Conservation (phyloP, 345 rosid genomes). For the Cardamine chenopodiifolia region DNA sequence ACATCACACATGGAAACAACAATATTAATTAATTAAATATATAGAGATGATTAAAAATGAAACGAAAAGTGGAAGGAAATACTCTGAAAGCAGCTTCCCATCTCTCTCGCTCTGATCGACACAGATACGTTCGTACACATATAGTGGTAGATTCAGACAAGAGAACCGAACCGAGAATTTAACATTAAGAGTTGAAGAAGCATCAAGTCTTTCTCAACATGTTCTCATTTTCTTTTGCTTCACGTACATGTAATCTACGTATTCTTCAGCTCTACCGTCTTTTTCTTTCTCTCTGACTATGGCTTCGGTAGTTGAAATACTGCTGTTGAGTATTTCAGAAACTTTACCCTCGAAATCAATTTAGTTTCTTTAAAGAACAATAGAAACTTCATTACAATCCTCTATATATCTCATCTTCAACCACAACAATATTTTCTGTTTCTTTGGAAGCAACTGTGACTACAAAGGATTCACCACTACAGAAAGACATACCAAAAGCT, state of each 20-base stretch:
- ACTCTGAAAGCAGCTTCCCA: constrained; percentile 62
- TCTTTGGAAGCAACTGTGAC: constrained; percentile 35
- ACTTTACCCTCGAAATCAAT: constrained; percentile 43
- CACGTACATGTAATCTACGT: constrained; percentile 56
- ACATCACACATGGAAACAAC: constrained; percentile 35
- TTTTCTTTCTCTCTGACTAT: constrained; percentile 23
- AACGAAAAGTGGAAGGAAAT: constrained; percentile 33
- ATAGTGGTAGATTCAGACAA: constrained; percentile 23
- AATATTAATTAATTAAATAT: neutral
- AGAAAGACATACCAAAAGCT: constrained; percentile 16
- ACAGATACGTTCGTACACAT: neutral
- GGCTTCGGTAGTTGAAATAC: constrained; percentile 51
- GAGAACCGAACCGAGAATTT: constrained; percentile 21
- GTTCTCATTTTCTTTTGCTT: constrained; percentile 60
- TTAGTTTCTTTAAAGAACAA: constrained; percentile 1
- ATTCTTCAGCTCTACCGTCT: constrained; percentile 45
- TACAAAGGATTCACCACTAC: constrained; percentile 8
- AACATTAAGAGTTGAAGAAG: constrained; percentile 21
- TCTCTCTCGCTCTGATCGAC: constrained; percentile 21
- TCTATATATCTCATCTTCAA: constrained; percentile 28
- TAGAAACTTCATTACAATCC: constrained; percentile 28
- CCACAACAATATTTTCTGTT: constrained; percentile 31
- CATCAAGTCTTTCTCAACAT: constrained; percentile 25
- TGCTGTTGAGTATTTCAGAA: constrained; percentile 55
- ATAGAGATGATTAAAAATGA: neutral